Percentiles rank a stretch among this genome's conserved stretches.
Evolutionary conservation across 139 green algal species (phyloP).

Genomic region (Coccomyxa sp.): DNA sequence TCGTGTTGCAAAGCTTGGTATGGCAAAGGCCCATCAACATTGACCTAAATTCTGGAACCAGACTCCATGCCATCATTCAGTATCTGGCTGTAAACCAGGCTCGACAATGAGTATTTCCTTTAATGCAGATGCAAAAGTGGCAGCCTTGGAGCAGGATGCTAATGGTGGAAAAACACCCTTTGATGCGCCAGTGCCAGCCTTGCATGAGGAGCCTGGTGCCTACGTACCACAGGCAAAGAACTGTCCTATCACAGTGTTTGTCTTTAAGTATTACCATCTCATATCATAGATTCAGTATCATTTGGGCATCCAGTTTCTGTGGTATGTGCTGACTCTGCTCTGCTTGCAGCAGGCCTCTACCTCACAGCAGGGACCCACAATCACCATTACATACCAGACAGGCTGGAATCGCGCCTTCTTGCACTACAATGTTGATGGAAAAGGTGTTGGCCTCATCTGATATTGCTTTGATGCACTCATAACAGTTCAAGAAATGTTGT

Average conservation of each 20-base stretch:
- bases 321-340: background rate
- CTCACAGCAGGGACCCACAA: background rate
- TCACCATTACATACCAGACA: slow-evolving; percentile 10
- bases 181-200: background rate
- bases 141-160: background rate
- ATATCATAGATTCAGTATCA: no score
- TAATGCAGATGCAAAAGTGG: background rate
- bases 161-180: background rate
- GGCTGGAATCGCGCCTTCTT: slow-evolving; percentile 6
- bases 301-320: background rate
- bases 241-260: background rate
- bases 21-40: background rate
- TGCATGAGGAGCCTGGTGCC: background rate
- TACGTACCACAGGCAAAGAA: background rate
- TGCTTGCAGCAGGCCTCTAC: background rate
- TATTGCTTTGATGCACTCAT: no score
- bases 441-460: background rate
- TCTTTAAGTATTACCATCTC: background rate
- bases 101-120: no score
- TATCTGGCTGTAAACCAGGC: no score
- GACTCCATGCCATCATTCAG: background rate
- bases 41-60: background rate
- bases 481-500: no score
- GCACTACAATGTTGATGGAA: slow-evolving; percentile 16
- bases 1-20: slow-evolving; percentile 13